A percentile compares a stretch with the other conserved stretches of the same genome.
phyloP scores from a whole-genome alignment of 495 filamentous ascomycete species.

The Filosporella fistucella region DNA sequence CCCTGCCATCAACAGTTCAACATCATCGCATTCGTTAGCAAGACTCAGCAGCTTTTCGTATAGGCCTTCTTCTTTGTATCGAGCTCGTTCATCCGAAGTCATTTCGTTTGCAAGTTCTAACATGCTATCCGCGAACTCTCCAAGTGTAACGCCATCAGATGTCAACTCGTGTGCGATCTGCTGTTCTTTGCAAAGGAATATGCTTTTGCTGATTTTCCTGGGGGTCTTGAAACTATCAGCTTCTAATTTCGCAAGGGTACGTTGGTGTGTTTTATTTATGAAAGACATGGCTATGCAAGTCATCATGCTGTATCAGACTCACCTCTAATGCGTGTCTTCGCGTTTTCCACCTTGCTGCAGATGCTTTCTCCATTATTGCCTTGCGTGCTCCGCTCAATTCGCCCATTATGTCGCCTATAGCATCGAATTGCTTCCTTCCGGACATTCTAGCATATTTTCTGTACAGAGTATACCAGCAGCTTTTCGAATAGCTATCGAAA shows the following conservation, averaged over 20 bases:
- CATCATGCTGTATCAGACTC: not conserved
- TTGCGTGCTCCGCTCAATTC: not conserved
- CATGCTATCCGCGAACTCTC: slow-evolving; percentile 11
- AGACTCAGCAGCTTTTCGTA: slow-evolving; percentile 13
- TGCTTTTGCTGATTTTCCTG: slow-evolving; percentile 12
- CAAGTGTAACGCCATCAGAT: slow-evolving; percentile 9
- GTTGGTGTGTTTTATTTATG: no score
- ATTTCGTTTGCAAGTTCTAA: slow-evolving; percentile 5
- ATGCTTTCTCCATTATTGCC: slow-evolving; percentile 4
- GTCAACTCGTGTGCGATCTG: slow-evolving; percentile 9
- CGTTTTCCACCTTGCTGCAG: slow-evolving; percentile 12
- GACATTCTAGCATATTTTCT: slow-evolving; percentile 2
- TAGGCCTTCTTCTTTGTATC: slow-evolving; percentile 16
- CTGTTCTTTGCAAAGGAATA: slow-evolving; percentile 9
- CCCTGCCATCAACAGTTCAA: slow-evolving; percentile 11
- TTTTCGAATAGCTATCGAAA: slow-evolving; percentile 10
- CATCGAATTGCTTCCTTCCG: slow-evolving; percentile 2
- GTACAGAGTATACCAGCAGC: slow-evolving; percentile 13
- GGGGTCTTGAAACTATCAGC: not conserved
- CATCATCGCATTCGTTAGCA: slow-evolving; percentile 9
- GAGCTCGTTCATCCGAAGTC: slow-evolving; percentile 2
- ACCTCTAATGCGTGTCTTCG: slow-evolving; percentile 15
- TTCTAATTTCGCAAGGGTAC: not conserved
- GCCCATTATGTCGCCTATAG: slow-evolving; percentile 5
- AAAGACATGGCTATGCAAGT: not conserved